Percentiles rank a stretch among this genome's conserved stretches.
Conservation (phyloP, 345 rosid genomes). For the Physaria fendleri region DNA sequence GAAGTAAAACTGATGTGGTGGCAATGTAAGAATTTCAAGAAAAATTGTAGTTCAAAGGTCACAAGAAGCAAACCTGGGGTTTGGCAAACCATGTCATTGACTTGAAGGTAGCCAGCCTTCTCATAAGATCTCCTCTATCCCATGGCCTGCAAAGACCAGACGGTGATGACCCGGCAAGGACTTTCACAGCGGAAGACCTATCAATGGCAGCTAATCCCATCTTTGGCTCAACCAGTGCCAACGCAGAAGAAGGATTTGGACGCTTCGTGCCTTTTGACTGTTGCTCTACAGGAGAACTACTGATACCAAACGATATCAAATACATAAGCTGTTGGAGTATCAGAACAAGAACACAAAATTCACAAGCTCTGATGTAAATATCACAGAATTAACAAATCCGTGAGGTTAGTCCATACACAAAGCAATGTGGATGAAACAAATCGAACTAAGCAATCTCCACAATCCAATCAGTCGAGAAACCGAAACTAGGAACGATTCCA, state of each 20-base stretch:
- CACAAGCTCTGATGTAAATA: neutral
- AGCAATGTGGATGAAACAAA: neutral
- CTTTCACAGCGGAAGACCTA: conserved; percentile 27
- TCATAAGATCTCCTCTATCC: conserved; percentile 88
- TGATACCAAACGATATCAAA: neutral
- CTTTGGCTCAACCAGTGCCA: conserved; percentile 47
- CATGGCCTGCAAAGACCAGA: conserved; percentile 78
- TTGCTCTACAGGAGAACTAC: conserved; percentile 38
- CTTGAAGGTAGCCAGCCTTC: conserved; percentile 77
- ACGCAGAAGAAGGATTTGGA: conserved; percentile 40
- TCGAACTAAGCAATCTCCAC: neutral
- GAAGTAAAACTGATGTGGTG: neutral
- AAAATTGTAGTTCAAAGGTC: neutral
- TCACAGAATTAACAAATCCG: neutral
- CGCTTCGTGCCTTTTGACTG: conserved; percentile 54
- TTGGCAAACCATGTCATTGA: conserved; percentile 98
- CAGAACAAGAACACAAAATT: neutral
- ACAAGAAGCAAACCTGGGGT: conserved; percentile 55
- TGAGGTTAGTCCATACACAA: neutral
- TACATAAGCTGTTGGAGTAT: neutral
- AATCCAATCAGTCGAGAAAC: neutral
- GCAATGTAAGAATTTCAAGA: neutral
- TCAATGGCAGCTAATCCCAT: conserved; percentile 20
- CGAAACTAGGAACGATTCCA: neutral
- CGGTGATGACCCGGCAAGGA: conserved; percentile 25